Base-by-base conservation (phyloP, 192 early-diverging fungal genomes). In the Podila epigama region DNA sequence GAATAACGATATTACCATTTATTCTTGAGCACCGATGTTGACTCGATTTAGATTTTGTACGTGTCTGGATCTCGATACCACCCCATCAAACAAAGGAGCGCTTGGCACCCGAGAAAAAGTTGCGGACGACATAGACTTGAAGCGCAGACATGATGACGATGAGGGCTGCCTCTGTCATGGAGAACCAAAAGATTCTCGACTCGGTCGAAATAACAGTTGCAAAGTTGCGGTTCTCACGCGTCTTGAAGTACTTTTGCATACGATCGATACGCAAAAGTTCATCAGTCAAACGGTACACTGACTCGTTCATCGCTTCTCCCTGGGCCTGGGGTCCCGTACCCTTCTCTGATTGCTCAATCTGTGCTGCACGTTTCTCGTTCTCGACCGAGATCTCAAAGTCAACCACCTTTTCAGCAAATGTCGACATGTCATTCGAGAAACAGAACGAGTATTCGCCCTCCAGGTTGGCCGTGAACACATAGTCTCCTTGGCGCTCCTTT, bases 351-450 rank as follows among this genome's bases (percentile, higher is more conserved):
- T 31, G 12, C 11, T 66, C 54, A 25, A 41, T 32, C 44, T 70
- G 68, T 7, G 77, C 62, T 15, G 83, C 67, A 28, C 91, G 89
- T 29, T 82, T 83, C 83, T 98, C 96, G 81, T 97, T 88, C 80
- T 99, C 95, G 16, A 96, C 85, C 1, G 89, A 86, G 61, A 99
- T 93, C 68, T 99, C 97, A 81, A 99, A 96, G 77, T 99, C 97
- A 32, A 99, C 86, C 9, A 91, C 81, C 72, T 99, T 99, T 71
- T 98, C 95, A 15, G 92, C 90, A 87, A 96, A 97, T 12, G 95
- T 94, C 28, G 95, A 92, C 88, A 97, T 91, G 37, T 88, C 87
- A 72, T 99, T 99, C 67, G 91, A 92, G 86, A 99, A 99, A 87
- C 98, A 99, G 84, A 97, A 96, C 5, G 92, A 85, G 80, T 96